Evolutionary conservation across 495 filamentous ascomycete genomes (phyloP), one percentile per base, ranked within the genome.

Genomic region (Penicillium cosmopolitanum): DNA sequence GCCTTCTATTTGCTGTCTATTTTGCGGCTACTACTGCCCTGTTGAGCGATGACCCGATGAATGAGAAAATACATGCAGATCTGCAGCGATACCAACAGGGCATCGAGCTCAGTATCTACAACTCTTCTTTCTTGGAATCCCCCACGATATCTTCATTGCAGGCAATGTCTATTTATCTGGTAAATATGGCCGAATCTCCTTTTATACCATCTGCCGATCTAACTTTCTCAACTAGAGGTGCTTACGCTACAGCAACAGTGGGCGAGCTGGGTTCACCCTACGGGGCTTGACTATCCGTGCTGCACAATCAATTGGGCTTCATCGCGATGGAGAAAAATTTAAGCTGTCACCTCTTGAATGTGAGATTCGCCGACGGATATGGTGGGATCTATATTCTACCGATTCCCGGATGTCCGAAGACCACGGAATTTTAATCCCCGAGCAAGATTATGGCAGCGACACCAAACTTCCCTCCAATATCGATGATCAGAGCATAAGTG

Each of bases 281-380:
- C 72, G 70, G 0, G 81, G 79, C 3, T 68, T 83, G 13, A 66
- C 77, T 4, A 73, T 82, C 19, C 75, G 80, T 33, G 67, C 80
- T n/a, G 81, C 80, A 4, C 80, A 80, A 21, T 76, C 73, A 16
- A 80, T 82, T 53, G 79, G 80, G 15, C 67, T 83, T 3, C 80
- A 83, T 53, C 72, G 76, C 2, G 79, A 81, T 48, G 75, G 77
- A 15, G 68, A 67, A 33, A 51, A 69, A 16, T 75, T 80, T 44
- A 68, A 73, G 18, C 64, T 81, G 0, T 55, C 73, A 1, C 69
- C 70, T 28, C 35, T 80, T 47, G 69, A 75, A 72, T 64, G 69
- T 35, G 79, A 82, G 53, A 66, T 79, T 33, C 75, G 80, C 18
- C 66, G 74, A 23, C 74, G 75, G 23, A 46, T 76, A n/a, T 79